Percentiles rank a stretch among this genome's conserved stretches.
Evolutionary conservation across 140 eudicot species (phyloP).

Genomic region (Ambrosia hybrid): DNA sequence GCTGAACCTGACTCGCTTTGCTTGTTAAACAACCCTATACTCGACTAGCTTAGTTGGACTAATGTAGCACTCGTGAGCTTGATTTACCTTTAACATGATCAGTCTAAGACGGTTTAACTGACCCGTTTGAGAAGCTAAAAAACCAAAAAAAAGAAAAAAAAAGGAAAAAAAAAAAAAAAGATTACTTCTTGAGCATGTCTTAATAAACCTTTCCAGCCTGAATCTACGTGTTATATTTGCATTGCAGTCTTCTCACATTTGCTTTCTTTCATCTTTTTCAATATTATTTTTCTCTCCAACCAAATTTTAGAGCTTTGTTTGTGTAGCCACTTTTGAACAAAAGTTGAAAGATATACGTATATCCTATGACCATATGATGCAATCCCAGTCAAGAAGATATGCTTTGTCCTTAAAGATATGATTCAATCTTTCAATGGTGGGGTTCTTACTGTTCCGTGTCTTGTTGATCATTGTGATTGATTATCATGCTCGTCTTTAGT

Average conservation of each 20-base stretch:
- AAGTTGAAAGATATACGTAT: conserved; percentile 28
- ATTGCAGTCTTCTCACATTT: conserved; percentile 34
- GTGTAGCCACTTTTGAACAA: conserved; percentile 19
- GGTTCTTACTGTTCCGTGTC: conserved; percentile 17
- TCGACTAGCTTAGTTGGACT: not conserved
- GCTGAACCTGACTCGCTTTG: no score
- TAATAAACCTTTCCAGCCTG: conserved; percentile 59
- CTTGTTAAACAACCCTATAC: not conserved
- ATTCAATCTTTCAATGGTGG: conserved; percentile 35
- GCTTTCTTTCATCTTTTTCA: conserved; percentile 23
- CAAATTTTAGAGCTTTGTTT: not conserved
- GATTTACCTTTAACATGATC: not conserved
- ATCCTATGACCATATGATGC: conserved; percentile 28
- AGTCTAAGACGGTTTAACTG: not conserved
- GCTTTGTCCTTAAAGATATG: conserved; percentile 22
- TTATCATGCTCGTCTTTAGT: not conserved
- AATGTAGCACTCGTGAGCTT: not conserved
- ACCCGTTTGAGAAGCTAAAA: not conserved
- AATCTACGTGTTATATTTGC: conserved; percentile 56
- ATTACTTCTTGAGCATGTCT: conserved; percentile 20
- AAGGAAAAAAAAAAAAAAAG: not conserved
- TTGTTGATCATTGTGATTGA: conserved; percentile 7
- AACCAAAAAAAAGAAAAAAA: conserved; percentile 21
- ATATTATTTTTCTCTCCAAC: conserved; percentile 1
- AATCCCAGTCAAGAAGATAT: conserved; percentile 34